These are phyloP conservation scores for Salix viminalis DNA, from an alignment of 345 rosid genomes.

Conservation along the genomic window DNA sequence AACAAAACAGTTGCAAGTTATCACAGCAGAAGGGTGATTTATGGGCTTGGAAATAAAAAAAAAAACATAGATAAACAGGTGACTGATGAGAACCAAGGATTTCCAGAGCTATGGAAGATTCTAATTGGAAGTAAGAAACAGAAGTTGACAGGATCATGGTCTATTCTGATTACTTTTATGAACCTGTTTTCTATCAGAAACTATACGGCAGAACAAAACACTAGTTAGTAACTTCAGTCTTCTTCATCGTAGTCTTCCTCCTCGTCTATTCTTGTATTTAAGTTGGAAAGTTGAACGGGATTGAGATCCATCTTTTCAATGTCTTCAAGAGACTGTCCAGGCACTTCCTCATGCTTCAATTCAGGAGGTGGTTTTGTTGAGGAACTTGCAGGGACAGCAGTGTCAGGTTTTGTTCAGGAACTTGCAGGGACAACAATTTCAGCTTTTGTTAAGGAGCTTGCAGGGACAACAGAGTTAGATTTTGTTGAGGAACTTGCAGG, in stretches of 20 bases:
- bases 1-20: no score
- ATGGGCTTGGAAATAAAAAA: no score
- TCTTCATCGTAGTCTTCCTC: conserved; percentile 59
- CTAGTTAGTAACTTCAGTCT: conserved; percentile 4
- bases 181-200: no score
- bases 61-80: no score
- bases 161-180: no score
- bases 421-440: background rate
- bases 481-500: background rate
- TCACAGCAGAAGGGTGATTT: no score
- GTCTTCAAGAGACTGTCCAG: conserved; percentile 32
- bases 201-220: background rate
- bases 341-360: conserved; percentile 28
- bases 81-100: no score
- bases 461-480: background rate
- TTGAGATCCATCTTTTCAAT: conserved; percentile 39
- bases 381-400: background rate
- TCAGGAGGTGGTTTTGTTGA: conserved; percentile 8
- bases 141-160: no score
- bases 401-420: background rate
- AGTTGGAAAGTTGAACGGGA: conserved; percentile 23
- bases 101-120: no score
- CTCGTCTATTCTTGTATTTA: conserved; percentile 33
- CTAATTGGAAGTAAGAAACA: no score
- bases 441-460: no score